Conservation (phyloP, 495 filamentous ascomycete genomes). For the Penicillium verhagenii region DNA sequence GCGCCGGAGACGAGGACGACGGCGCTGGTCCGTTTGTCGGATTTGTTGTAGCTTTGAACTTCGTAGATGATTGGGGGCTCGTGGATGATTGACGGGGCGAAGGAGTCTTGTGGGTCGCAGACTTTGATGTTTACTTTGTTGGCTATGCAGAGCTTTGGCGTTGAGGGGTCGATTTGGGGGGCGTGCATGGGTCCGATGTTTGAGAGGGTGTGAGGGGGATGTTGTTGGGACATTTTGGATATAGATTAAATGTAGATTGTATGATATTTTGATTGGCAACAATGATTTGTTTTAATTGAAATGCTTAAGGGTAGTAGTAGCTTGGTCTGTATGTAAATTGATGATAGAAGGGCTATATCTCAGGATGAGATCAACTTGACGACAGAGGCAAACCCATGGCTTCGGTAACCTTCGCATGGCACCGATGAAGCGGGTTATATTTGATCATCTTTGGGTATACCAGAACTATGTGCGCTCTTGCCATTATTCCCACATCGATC, state of each 20-base stretch:
- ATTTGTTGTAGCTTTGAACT: slow-evolving; percentile 10
- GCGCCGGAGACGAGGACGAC: slow-evolving; percentile 44
- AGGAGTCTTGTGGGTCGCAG: slow-evolving; percentile 26
- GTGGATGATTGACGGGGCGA: slow-evolving; percentile 28
- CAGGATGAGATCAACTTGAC: neutral
- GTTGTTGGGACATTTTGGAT: neutral
- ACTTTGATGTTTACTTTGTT: slow-evolving; percentile 22
- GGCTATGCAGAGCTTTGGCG: slow-evolving; percentile 22
- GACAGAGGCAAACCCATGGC: neutral
- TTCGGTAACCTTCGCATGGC: too few relatives aligned
- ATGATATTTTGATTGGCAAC: too few relatives aligned
- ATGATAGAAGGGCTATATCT: neutral
- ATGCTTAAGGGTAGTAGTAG: too few relatives aligned
- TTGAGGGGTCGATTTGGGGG: slow-evolving; percentile 12
- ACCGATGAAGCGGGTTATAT: too few relatives aligned
- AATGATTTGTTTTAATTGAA: too few relatives aligned
- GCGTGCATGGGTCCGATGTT: slow-evolving; percentile 30
- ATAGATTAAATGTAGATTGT: too few relatives aligned
- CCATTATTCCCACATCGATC: too few relatives aligned
- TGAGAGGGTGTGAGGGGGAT: slow-evolving; percentile 2
- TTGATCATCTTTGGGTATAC: too few relatives aligned
- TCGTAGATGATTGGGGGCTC: slow-evolving; percentile 10
- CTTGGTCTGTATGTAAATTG: too few relatives aligned
- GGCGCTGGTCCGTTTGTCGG: slow-evolving; percentile 24
- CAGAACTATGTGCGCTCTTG: too few relatives aligned